These are phyloP conservation scores for Monosporozyma servazzii DNA, from an alignment of 805 yeast species.

Conservation along the genomic window DNA sequence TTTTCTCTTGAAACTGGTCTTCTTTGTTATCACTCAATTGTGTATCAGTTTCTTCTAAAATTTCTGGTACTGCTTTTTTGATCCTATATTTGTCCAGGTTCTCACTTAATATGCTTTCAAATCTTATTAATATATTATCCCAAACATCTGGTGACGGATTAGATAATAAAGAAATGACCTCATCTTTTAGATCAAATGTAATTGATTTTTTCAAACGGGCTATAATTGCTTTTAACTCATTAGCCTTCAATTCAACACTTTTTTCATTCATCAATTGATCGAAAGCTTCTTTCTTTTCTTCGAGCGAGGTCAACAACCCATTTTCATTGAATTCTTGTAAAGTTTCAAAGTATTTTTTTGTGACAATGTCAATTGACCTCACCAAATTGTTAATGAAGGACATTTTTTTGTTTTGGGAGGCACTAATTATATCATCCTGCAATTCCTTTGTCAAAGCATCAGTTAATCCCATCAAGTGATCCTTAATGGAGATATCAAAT, in stretches of 20 bases:
- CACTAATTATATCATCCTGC: constrained; percentile 16
- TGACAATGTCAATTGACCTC: background rate
- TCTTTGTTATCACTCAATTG: constrained; percentile 1
- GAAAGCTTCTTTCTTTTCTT: background rate
- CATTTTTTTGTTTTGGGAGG: constrained; percentile 14
- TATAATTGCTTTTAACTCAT: constrained; percentile 34
- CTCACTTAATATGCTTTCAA: constrained; percentile 30
- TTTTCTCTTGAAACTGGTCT: constrained; percentile 14
- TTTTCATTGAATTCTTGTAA: background rate
- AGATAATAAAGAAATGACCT: constrained; percentile 39
- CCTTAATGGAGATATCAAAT: constrained; percentile 37
- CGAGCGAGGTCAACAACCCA: background rate
- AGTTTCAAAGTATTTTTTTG: background rate
- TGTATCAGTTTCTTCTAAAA: background rate
- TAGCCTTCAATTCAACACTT: constrained; percentile 16
- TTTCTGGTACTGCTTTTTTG: background rate
- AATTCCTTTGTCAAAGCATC: constrained; percentile 29
- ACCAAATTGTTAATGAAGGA: background rate
- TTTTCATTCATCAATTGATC: background rate
- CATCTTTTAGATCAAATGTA: constrained; percentile 39
- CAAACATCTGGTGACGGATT: constrained; percentile 47
- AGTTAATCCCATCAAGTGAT: constrained; percentile 33
- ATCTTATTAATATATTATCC: constrained; percentile 46
- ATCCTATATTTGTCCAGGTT: constrained; percentile 26
- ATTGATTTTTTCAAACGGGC: constrained; percentile 40